phyloP scores from a whole-genome alignment of 257 asterid species.

The Cordia subcordata region DNA sequence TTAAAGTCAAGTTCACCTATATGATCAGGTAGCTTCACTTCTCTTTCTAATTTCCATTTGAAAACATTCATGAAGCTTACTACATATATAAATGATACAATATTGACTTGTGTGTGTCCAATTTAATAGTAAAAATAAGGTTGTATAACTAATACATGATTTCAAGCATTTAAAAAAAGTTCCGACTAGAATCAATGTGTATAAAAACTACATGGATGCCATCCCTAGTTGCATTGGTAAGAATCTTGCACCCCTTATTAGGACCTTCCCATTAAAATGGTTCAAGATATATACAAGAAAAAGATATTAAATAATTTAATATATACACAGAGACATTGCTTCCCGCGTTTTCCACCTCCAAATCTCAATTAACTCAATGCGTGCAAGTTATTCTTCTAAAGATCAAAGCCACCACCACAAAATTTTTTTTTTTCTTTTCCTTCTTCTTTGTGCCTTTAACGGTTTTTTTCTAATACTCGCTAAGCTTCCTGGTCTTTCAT shows the following conservation, averaged over 20 bases:
- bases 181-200: no score
- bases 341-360: conserved; percentile 33
- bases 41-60: neutral
- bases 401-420: conserved; percentile 13
- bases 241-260: neutral
- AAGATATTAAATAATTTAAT: no score
- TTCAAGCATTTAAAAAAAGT: no score
- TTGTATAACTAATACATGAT: no score
- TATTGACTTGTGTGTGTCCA: no score
- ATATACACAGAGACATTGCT: conserved; percentile 16
- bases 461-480: conserved; percentile 45
- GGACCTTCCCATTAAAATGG: neutral
- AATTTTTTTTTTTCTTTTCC: conserved; percentile 24
- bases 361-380: conserved; percentile 19
- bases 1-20: no score
- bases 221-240: conserved; percentile 1
- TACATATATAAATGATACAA: no score
- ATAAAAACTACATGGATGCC: no score
- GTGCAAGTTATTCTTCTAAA: conserved; percentile 26
- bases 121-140: no score
- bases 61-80: neutral
- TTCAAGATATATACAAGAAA: no score
- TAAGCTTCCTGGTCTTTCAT: conserved; percentile 54
- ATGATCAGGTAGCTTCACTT: neutral
- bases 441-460: conserved; percentile 27